Percentiles rank a stretch among this genome's conserved stretches.
These are phyloP conservation scores for Candida maris DNA, from an alignment of 805 yeast genomes.

Conservation along the genomic window DNA sequence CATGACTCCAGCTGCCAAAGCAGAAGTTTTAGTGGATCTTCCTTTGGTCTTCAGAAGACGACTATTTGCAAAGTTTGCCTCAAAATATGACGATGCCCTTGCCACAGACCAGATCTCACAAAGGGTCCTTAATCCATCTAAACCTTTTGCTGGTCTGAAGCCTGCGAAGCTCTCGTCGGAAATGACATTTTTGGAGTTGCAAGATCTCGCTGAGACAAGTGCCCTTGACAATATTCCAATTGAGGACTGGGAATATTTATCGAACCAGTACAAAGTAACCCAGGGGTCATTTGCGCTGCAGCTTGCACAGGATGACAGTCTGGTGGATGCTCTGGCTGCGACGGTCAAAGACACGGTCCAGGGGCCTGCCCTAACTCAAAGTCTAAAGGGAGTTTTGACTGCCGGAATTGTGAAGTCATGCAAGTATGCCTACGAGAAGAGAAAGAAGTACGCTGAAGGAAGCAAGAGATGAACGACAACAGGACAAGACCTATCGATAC, in stretches of 20 bases:
- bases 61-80: slow-evolving; percentile 30
- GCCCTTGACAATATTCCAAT: slow-evolving; percentile 23
- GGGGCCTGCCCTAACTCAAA: slow-evolving; percentile 70
- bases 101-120: slow-evolving; percentile 31
- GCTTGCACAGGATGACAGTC: slow-evolving; percentile 40
- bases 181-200: slow-evolving; percentile 27
- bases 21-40: slow-evolving; percentile 44
- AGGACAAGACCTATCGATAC: too few species aligned
- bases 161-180: slow-evolving; percentile 16
- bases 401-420: slow-evolving; percentile 76
- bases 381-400: slow-evolving; percentile 77
- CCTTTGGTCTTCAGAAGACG: slow-evolving; percentile 47
- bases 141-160: slow-evolving; percentile 5
- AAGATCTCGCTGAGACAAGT: slow-evolving; percentile 7
- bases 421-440: slow-evolving; percentile 74
- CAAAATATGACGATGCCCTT: slow-evolving; percentile 22
- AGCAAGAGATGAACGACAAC: too few species aligned
- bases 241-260: slow-evolving; percentile 33
- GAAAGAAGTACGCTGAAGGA: slow-evolving; percentile 30
- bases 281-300: slow-evolving; percentile 35
- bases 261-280: slow-evolving; percentile 21
- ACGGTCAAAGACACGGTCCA: slow-evolving; percentile 56
- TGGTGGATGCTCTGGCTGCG: slow-evolving; percentile 33
- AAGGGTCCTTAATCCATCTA: slow-evolving; percentile 15
- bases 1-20: slow-evolving; percentile 32